Evolutionary conservation across 495 filamentous ascomycete genomes (phyloP), one percentile per base, ranked within the genome.

Genomic region (Neurospora sp.): DNA sequence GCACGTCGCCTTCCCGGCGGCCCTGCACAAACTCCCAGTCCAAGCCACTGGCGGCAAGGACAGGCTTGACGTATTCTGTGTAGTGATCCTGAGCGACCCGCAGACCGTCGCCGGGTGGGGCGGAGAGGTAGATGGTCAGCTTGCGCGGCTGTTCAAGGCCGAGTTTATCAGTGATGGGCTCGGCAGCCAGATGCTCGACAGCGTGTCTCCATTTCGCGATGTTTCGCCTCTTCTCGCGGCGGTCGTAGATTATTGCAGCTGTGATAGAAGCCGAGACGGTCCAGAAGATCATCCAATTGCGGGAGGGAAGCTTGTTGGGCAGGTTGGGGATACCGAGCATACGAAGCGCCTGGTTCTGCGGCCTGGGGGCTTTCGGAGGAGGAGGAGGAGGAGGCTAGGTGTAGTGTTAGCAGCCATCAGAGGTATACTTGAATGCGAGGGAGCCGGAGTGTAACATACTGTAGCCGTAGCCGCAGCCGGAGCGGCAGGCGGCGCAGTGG

Each of bases 211-310:
- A 99, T 83, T 94, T 95, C 72, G 91, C 86, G 69, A 94, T 95
- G 15, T 88, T 88, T 70, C 90, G 89, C 71, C 89, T 91, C 83
- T 95, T 97, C 82, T 98, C 91, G 42, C 91, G 88, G 75, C 93
- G 93, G 83, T 99, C 96, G 84, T 98, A 97, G 76, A 93, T 86
- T 69, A 98, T 81, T 13, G 92, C 90, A 8, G 87, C 89, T 0
- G 92, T 89, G 76, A 97, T 91, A 40, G 92, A 89, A 38, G 90
- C 90, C 17, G 91, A 91, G 75, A 98, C 81, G 21, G 91, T 84
- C 78, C 95, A 86, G 84, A 99, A 98, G 76, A 99, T 98, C 83
- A 93, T 88, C 96, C 96, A 99, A 79, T 98, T 98, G 37, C 96
- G 90, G 15, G 96, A 99, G 24, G 96, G 96, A 11, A 99, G 89